phyloP scores from a whole-genome alignment of 1,284 basidiomycete genomes.

The Cryptococcus neoformans region DNA sequence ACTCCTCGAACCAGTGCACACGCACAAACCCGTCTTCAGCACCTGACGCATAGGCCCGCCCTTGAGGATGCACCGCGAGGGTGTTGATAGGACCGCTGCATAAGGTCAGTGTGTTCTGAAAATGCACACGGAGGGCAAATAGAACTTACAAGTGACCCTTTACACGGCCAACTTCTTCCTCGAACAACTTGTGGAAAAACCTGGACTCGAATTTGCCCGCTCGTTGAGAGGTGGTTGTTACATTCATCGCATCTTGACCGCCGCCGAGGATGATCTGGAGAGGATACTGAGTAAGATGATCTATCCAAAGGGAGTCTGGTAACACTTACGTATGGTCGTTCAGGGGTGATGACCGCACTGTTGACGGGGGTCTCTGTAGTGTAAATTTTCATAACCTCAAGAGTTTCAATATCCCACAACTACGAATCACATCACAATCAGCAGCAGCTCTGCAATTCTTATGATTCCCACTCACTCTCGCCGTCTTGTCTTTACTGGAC shows the following conservation, averaged over 20 bases:
- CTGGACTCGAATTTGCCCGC: conserved; percentile 98
- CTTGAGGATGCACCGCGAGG: conserved; percentile 89
- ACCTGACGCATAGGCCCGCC: conserved; percentile 87
- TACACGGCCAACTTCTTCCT: conserved; percentile 96
- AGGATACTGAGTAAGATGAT: conserved; percentile 1
- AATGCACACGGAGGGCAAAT: neutral
- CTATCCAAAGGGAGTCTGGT: neutral
- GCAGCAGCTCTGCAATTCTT: neutral
- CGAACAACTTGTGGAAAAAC: conserved; percentile 98
- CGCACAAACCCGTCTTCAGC: conserved; percentile 96
- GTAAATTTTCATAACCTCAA: conserved; percentile 90
- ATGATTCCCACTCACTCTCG: conserved; percentile 61
- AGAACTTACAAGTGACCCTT: conserved; percentile 69
- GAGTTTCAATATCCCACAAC: conserved; percentile 86
- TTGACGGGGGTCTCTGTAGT: conserved; percentile 94
- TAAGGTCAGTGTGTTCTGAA: conserved; percentile 2
- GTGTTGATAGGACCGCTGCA: conserved; percentile 95
- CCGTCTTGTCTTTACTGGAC: conserved; percentile 93
- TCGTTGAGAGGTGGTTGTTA: conserved; percentile 88
- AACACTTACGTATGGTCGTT: conserved; percentile 70
- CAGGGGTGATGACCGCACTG: conserved; percentile 82
- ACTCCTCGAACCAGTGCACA: conserved; percentile 83
- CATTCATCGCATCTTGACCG: conserved; percentile 97
- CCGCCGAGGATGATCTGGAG: conserved; percentile 81
- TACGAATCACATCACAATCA: conserved; percentile 40